Base-by-base conservation (phyloP, 495 filamentous ascomycete species). In the Penicillium canariense region DNA sequence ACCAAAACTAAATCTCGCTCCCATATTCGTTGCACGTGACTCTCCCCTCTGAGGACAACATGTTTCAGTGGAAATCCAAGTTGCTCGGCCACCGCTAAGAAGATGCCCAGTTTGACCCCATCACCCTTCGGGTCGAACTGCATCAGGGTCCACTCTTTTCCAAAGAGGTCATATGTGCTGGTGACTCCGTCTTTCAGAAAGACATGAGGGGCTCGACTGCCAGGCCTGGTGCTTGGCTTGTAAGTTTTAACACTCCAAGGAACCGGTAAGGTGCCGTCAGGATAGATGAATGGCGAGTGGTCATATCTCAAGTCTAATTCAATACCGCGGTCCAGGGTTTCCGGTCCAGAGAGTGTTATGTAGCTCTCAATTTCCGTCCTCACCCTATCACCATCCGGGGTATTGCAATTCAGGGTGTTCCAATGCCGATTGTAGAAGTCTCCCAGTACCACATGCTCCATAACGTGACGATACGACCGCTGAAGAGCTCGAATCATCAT, bases 401-500 rank as follows among this genome's bases (percentile, higher is more conserved):
- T 30, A 4, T 25, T 22, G 6, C 26, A 31, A 11, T 27, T 26
- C 22, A 34, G 31, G 15, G n/a, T 40, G 4, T 17, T 17, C 2
- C 27, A 31, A 11, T 26, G n/a, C 10, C 15, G 15, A 15, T 46
- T 46, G 40, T 45, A 26, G 25, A 56, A 86, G 87, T 87, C 68
- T 72, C 80, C n/a, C n/a, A n/a, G n/a, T n/a, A n/a, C n/a, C n/a
- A n/a, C n/a, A n/a, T n/a, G n/a, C n/a, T n/a, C n/a, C n/a, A n/a
- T n/a, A 84, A 85, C 43, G 75, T 86, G 28, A 18, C 34, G 42
- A 42, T 54, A 25, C 15, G 53, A 54, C n/a, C 54, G 43, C 46
- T 57, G 36, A 4, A 64, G 30, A 39, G 34, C 32, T 4, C 50
- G 48, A 35, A 60, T 42, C 52, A 42, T 40, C 26, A 56, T 54